A percentile compares a stretch with the other conserved stretches of the same genome.
phyloP scores from a whole-genome alignment of 2,329 filamentous ascomycete species.

The Neocatenulostroma microsporum region DNA sequence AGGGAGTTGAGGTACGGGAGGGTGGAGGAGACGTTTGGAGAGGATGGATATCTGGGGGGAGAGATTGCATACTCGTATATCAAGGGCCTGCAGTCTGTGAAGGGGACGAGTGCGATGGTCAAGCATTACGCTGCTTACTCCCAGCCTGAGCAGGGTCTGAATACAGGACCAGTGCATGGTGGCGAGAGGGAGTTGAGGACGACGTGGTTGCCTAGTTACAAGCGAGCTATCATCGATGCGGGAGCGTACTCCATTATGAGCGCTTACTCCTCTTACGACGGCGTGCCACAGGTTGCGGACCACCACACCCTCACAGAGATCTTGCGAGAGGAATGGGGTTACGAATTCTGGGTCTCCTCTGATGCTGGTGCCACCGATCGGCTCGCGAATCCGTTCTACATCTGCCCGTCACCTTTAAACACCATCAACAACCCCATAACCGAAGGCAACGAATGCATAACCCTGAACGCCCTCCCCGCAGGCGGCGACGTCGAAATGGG shows the following conservation, averaged over 20 bases:
- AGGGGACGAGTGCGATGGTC: slow-evolving; percentile 63
- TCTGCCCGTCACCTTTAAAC: slow-evolving; percentile 45
- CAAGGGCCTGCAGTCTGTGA: slow-evolving; percentile 53
- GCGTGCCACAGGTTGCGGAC: slow-evolving; percentile 59
- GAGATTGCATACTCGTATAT: slow-evolving; percentile 58
- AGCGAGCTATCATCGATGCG: slow-evolving; percentile 62
- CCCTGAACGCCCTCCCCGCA: slow-evolving; percentile 55
- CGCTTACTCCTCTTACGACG: slow-evolving; percentile 66
- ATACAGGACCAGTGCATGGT: slow-evolving; percentile 54
- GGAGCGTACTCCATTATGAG: slow-evolving; percentile 64
- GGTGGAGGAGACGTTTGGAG: slow-evolving; percentile 66
- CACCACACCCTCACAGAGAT: slow-evolving; percentile 60
- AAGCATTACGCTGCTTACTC: slow-evolving; percentile 69
- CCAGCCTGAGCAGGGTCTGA: slow-evolving; percentile 63
- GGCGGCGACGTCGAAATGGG: slow-evolving; percentile 72
- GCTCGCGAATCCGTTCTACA: slow-evolving; percentile 55
- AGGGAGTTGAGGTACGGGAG: slow-evolving; percentile 63
- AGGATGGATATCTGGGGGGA: slow-evolving; percentile 60
- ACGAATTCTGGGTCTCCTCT: slow-evolving; percentile 58
- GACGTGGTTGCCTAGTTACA: slow-evolving; percentile 53
- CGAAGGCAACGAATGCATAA: slow-evolving; percentile 56
- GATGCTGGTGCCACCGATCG: slow-evolving; percentile 66
- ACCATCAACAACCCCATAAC: slow-evolving; percentile 40
- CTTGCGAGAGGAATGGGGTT: slow-evolving; percentile 63
- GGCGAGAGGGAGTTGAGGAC: slow-evolving; percentile 49